Evolutionary conservation across 2,329 filamentous ascomycete species (phyloP), one percentile per base, ranked within the genome.

Genomic region (Penicillium oxalicum): DNA sequence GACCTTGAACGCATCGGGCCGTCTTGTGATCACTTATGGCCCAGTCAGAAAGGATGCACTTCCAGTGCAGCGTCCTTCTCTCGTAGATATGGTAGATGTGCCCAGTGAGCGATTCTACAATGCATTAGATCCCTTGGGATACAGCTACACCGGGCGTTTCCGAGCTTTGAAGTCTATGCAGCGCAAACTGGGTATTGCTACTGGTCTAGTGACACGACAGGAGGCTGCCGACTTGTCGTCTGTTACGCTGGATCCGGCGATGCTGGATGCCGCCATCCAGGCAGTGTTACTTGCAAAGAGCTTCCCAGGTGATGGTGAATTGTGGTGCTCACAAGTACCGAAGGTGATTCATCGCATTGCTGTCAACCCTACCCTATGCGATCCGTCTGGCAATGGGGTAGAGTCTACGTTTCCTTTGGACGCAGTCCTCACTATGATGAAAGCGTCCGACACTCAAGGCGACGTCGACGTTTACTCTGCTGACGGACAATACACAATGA

Each of bases 221-320:
- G n/a, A 29, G 9, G 6, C 18, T 12, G n/a, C 18, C 5, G 42
- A 44, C 7, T 3, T 7, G 24, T 32, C 28, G 5, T 35, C 29
- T 12, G 24, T 8, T 8, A 12, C 12, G 9, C 24, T 43, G 44
- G 57, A 61, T 45, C 59, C 60, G 2, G 48, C 40, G 4, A 52
- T 54, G 44, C 49, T 62, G 12, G 60, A 62, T 46, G 44, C 49
- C 4, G 47, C 51, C 4, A 47, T 62, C 29, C 59, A 61, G 37
- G 44, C 49, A 4, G n/a, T 45, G 18, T 39, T 58, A 8, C 43
- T 47, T 4, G 58, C 60, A 3, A 53, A 50, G 18, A 49, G 43
- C 0, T 40, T 36, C 12, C 57, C 58, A 1, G 52, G 51, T 2
- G 59, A 61, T 48, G 55, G 41, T 7, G 38, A 44, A 3, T 40